Evolutionary conservation across 371 early-diverging fungal genomes (phyloP), one percentile per base, ranked within the genome.

Genomic region (Sporodiniella umbellata): DNA sequence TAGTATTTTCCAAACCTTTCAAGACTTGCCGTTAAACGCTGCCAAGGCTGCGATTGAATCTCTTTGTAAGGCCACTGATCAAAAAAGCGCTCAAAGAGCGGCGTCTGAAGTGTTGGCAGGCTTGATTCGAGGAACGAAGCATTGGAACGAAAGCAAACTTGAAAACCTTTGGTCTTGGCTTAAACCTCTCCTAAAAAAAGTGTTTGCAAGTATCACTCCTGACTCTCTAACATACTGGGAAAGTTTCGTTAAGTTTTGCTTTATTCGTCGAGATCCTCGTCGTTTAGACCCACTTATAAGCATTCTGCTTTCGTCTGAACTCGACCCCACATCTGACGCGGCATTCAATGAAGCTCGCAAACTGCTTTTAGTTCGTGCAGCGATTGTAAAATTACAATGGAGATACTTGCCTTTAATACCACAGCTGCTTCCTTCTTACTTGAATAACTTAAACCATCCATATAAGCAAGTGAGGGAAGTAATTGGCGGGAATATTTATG

Each of bases 401-500:
- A 76, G 90, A 6, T 66, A 86, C 1, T 56, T 64, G 6, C 73
- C 87, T 8, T 46, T 73, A 28, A 60, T 74, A 0, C 52, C 65
- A 1, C 42, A 62, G 1, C 54, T 88, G 46, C 54, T 85, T 18
- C 70, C 75, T 19, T 70, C 66, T 0, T 83, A 85, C 39, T 28
- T 90, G 24, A 56, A 58, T 0, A 77, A 80, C 25, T 49, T 93
- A 35, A 68, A 77, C 2, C 89, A 92, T 60, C 93, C 93, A 1
- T 95, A 94, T 70, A 85, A 93, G 60, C 93, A 92, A 63, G 92
- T 94, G 19, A 83, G 96, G 5, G 90, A 92, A 55, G 70, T 78
- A 8, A 61, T 93, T 17, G 94, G 93, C 21, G 68, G 69, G 1
- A 75, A 82, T 46, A 80, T 94, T 48, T 84, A 88, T 54, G 78